These are phyloP conservation scores for Achaetomiella virescens DNA, from an alignment of 495 filamentous ascomycete genomes.

Conservation along the genomic window DNA sequence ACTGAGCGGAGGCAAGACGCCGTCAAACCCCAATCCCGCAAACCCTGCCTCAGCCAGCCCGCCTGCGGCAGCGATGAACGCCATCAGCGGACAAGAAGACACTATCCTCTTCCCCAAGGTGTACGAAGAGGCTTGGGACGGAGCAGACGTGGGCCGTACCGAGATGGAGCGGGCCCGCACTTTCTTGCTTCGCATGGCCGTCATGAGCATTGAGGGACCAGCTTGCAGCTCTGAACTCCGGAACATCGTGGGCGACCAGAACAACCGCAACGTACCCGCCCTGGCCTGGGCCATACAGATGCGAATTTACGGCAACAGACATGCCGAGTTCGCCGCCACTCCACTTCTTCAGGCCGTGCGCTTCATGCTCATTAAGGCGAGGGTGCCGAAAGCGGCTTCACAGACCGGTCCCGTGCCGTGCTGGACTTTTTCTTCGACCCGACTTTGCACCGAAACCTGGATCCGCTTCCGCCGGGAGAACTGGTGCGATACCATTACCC, in stretches of 20 bases:
- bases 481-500: slow-evolving; percentile 26
- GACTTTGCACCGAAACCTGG: slow-evolving; percentile 27
- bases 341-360: slow-evolving; percentile 33
- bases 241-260: slow-evolving; percentile 20
- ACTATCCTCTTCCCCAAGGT: slow-evolving; percentile 26
- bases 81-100: slow-evolving; percentile 6
- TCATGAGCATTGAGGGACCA: slow-evolving; percentile 21
- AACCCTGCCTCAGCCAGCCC: neutral
- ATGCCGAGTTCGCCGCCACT: slow-evolving; percentile 27
- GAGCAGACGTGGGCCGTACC: slow-evolving; percentile 11
- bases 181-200: slow-evolving; percentile 28
- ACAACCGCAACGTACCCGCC: slow-evolving; percentile 18
- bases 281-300: slow-evolving; percentile 26
- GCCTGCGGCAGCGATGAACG: neutral
- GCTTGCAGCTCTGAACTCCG: slow-evolving; percentile 18
- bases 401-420: slow-evolving; percentile 21
- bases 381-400: slow-evolving; percentile 21
- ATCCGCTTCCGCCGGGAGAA: slow-evolving; percentile 23
- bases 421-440: slow-evolving; percentile 39
- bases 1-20: neutral
- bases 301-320: slow-evolving; percentile 26
- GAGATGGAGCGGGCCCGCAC: slow-evolving; percentile 30
- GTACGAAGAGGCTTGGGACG: slow-evolving; percentile 32
- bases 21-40: neutral
- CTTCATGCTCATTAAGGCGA: slow-evolving; percentile 32